These are phyloP conservation scores for Daldinia decipiens DNA, from an alignment of 495 filamentous ascomycete genomes.

Conservation along the genomic window DNA sequence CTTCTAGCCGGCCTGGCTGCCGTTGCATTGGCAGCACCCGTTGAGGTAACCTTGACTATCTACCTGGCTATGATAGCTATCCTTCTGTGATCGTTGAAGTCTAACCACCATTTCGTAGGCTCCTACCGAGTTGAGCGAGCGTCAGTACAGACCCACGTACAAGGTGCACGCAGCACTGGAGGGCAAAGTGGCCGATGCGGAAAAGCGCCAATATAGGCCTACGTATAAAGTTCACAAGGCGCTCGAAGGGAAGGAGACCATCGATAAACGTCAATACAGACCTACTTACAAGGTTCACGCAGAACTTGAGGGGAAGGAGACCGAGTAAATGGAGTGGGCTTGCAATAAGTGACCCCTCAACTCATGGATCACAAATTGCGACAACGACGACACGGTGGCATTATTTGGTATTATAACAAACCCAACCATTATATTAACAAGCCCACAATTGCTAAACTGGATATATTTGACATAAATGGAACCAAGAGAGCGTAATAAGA, in stretches of 20 bases:
- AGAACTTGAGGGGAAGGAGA: neutral
- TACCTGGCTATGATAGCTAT: neutral
- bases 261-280: constrained; percentile 10
- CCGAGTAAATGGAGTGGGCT: neutral
- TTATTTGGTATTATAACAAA: neutral
- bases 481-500: neutral
- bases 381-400: neutral
- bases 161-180: neutral
- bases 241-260: neutral
- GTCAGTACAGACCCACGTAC: neutral
- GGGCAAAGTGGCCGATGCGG: neutral
- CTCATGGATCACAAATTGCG: neutral
- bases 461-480: neutral
- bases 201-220: constrained; percentile 14
- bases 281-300: constrained; percentile 5
- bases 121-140: neutral
- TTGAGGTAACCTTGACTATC: constrained; percentile 16
- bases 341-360: neutral
- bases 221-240: neutral
- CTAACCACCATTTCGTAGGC: constrained; percentile 16
- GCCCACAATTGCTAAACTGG: neutral
- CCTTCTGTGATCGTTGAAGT: neutral
- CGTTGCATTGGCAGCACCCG: constrained; percentile 32
- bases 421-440: neutral
- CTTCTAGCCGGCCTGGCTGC: constrained; percentile 22